Conservation (phyloP, 768 basidiomycete genomes). For the Coprinellus micaceus region DNA sequence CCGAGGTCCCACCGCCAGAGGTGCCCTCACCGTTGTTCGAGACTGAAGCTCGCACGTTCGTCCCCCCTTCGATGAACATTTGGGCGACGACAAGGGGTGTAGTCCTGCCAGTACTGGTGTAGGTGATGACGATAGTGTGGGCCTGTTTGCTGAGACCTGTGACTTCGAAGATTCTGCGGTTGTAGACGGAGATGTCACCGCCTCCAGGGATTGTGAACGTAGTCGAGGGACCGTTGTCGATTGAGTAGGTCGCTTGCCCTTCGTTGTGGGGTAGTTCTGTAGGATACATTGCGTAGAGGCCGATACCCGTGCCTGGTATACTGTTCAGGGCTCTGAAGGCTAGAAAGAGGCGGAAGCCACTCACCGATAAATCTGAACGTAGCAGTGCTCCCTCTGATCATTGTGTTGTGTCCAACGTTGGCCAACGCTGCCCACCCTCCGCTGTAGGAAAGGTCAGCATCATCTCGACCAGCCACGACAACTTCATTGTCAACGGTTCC, state of each 20-base stretch:
- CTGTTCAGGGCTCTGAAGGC: background rate
- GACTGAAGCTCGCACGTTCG: background rate
- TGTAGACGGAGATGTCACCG: background rate
- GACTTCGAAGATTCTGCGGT: background rate
- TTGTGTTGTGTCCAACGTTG: background rate
- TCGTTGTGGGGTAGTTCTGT: background rate
- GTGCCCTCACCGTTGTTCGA: too few relatives aligned
- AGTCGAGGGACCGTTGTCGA: background rate
- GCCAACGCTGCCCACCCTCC: background rate
- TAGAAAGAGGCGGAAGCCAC: background rate
- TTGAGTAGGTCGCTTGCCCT: background rate
- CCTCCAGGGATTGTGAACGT: background rate
- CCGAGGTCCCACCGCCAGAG: too few relatives aligned
- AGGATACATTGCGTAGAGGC: background rate
- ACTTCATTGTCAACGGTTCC: background rate
- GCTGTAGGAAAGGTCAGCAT: slow-evolving; percentile 4
- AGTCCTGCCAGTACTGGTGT: background rate
- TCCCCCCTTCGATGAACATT: background rate
- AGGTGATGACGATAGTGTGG: background rate
- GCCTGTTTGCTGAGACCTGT: background rate
- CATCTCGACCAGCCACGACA: background rate
- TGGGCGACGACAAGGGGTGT: background rate
- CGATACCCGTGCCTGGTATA: slow-evolving; percentile 3
- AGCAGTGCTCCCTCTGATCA: background rate
- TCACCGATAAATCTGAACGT: slow-evolving; percentile 6